phyloP scores from a whole-genome alignment of 1,284 basidiomycete species.

The Ganoderma sp. region DNA sequence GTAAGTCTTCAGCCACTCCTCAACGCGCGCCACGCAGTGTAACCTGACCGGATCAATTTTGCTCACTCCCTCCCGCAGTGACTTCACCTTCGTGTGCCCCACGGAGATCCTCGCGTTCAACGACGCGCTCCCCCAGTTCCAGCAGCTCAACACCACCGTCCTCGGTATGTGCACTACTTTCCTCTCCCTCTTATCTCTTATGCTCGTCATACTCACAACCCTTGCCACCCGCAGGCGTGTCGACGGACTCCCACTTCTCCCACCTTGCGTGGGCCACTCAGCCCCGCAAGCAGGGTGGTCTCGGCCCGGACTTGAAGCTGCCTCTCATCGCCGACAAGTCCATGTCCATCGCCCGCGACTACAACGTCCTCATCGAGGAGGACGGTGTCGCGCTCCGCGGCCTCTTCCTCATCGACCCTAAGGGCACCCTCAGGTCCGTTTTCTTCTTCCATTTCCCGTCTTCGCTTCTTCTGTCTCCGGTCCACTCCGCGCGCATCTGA shows the following conservation, averaged over 20 bases:
- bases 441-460: background rate
- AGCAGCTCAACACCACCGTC: conserved; percentile 74
- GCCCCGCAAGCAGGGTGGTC: conserved; percentile 81
- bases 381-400: conserved; percentile 86
- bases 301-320: conserved; percentile 85
- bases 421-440: conserved; percentile 73
- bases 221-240: conserved; percentile 54
- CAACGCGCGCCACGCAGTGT: conserved; percentile 21
- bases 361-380: conserved; percentile 86
- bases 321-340: conserved; percentile 77
- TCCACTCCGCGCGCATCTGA: background rate
- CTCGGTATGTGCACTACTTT: conserved; percentile 58
- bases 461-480: background rate
- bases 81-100: conserved; percentile 89
- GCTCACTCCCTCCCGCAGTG: conserved; percentile 46
- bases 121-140: conserved; percentile 78
- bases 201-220: background rate
- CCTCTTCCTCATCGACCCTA: conserved; percentile 89
- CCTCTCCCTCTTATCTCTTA: background rate
- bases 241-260: conserved; percentile 88
- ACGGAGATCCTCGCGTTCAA: conserved; percentile 95
- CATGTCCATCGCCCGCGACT: conserved; percentile 75
- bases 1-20: conserved; percentile 46
- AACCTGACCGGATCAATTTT: conserved; percentile 5
- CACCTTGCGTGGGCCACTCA: conserved; percentile 88